Base-by-base conservation (phyloP, 805 yeast species). In the Grigorovia transvaalensis region DNA sequence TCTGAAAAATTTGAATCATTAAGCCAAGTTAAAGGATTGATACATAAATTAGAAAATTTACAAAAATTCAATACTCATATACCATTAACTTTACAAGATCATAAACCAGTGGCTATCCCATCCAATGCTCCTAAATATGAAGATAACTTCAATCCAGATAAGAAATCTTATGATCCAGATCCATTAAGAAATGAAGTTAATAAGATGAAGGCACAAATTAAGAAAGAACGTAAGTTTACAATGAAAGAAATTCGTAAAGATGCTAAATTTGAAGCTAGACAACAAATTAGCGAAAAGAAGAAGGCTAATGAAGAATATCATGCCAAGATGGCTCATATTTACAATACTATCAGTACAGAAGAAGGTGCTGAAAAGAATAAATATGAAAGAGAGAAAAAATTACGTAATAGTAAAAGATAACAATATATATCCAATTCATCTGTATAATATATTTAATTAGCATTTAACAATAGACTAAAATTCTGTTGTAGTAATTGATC, bases 361-460 rank as follows among this genome's bases (percentile, higher is more conserved):
- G 97, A 91, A 74, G 98, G 98, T 63, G 87, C 93, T 5, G 97
- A 88, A 65, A 86, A 88, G 76, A 90, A 93, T 67, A 83, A 82
- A 59, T 91, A 91, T 68, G 96, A 89, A 65, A 78, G 89, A 54
- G 97, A 90, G 64, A 85, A 80, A 74, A 81, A 77, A 65, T 72
- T 73, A 54, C 78, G 89, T 61, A 79, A 78, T 64, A 71, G 74
- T 44, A 74, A 74, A 58, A 68, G 65, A 54, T 69, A 57, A 48
- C 7, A 43, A 9, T 23, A 23, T 23, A 23, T 23, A 23, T 23
- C 27, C 27, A 23, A 3, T 6, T 23, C 27, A 23, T 23, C 27
- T 23, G 27, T 23, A 23, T 6, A 23, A 23, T 23, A 23, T 23
- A 23, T 23, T 23, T 23, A 33, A 33, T 33, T 33, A 33, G 38